Evolutionary conservation across 2,329 filamentous ascomycete genomes (phyloP).

Genomic region (Penicillium sclerotigenum): DNA sequence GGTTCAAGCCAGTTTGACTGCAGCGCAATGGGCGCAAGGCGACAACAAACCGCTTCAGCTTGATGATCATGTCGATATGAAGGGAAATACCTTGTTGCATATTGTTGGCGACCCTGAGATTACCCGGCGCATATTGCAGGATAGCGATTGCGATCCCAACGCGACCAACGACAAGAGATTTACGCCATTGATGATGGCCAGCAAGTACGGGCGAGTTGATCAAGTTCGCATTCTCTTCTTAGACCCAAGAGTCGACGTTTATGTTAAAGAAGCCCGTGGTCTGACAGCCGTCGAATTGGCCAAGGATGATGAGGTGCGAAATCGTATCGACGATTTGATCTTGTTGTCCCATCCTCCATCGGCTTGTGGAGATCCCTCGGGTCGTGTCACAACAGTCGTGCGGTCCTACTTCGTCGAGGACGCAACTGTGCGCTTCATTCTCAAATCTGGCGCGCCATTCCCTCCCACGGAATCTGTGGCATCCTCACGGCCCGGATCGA

Average conservation of each 20-base stretch:
- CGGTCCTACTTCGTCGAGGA: constrained; percentile 97
- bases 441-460: constrained; percentile 86
- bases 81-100: constrained; percentile 93
- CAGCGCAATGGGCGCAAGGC: constrained; percentile 69
- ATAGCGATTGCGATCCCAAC: constrained; percentile 93
- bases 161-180: constrained; percentile 93
- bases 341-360: constrained; percentile 66
- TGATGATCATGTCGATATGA: constrained; percentile 87
- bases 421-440: constrained; percentile 82
- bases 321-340: constrained; percentile 90
- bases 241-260: constrained; percentile 81
- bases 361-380: constrained; percentile 60
- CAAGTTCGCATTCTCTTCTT: constrained; percentile 85
- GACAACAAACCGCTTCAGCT: constrained; percentile 80
- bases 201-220: constrained; percentile 94
- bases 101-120: constrained; percentile 85
- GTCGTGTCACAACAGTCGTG: constrained; percentile 86
- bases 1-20: constrained; percentile 76
- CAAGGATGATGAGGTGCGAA: constrained; percentile 95
- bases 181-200: constrained; percentile 94
- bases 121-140: constrained; percentile 69
- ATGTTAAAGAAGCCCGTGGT: constrained; percentile 78
- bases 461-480: constrained; percentile 36
- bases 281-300: constrained; percentile 93
- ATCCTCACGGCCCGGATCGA: constrained; percentile 49